These are phyloP conservation scores for Ceratocystis diversiconidia DNA, from an alignment of 2,329 filamentous ascomycete genomes.

Conservation along the genomic window DNA sequence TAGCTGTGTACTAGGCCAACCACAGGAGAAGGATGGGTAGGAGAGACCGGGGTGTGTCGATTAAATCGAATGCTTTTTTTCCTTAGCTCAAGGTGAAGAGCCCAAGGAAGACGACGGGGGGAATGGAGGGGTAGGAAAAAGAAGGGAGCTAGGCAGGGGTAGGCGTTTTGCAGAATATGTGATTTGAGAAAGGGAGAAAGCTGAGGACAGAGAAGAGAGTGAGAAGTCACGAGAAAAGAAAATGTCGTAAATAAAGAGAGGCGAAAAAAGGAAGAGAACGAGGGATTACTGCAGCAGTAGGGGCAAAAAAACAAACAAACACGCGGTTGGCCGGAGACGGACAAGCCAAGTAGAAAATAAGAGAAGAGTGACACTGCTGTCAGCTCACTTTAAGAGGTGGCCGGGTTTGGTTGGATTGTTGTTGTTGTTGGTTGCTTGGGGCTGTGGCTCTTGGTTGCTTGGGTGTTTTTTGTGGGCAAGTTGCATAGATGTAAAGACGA, in stretches of 20 bases:
- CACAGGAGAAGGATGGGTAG: not conserved
- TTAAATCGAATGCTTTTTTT: constrained; percentile 1
- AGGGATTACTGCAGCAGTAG: too few species aligned
- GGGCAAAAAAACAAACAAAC: not conserved
- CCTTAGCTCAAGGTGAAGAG: not conserved
- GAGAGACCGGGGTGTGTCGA: constrained; percentile 6
- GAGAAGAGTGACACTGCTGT: not conserved
- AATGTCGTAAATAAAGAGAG: not conserved
- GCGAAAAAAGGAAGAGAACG: not conserved
- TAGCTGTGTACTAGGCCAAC: not conserved
- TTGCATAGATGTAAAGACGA: not conserved
- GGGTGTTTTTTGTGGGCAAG: not conserved
- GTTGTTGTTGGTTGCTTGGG: not conserved
- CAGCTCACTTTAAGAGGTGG: too few species aligned
- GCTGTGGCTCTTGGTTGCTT: not conserved
- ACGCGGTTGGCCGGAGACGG: not conserved
- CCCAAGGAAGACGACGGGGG: not conserved
- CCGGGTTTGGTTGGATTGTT: not conserved
- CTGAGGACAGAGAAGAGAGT: not conserved
- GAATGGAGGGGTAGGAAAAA: not conserved
- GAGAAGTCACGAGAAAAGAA: not conserved
- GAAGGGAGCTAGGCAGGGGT: not conserved
- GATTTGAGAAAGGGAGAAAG: not conserved
- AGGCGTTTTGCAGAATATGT: not conserved
- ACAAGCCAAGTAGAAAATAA: not conserved